phyloP scores from a whole-genome alignment of 129 eudicot species.

The Chrysanthemum seticuspe region DNA sequence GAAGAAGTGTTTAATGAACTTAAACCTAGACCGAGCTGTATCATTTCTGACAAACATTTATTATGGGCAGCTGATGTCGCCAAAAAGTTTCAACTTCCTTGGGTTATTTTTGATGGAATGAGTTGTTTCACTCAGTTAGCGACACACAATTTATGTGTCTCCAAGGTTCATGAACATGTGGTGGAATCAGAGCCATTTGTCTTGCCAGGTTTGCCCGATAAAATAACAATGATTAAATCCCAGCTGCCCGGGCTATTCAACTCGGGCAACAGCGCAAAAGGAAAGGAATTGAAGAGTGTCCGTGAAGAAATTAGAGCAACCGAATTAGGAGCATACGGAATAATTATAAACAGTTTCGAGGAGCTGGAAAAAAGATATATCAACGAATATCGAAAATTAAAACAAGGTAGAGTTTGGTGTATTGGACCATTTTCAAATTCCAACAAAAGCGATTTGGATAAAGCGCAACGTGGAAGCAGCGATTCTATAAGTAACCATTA shows the following conservation, averaged over 20 bases:
- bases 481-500: slow-evolving; percentile 2
- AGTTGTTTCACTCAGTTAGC: slow-evolving; percentile 51
- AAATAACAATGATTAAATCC: slow-evolving; percentile 31
- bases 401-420: slow-evolving; percentile 48
- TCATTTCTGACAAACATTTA: slow-evolving; percentile 40
- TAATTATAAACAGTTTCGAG: slow-evolving; percentile 46
- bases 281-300: neutral
- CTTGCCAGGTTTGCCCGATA: slow-evolving; percentile 50
- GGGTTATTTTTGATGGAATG: slow-evolving; percentile 57
- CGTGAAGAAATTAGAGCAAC: slow-evolving; percentile 25
- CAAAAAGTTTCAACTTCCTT: slow-evolving; percentile 33
- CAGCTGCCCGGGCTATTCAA: slow-evolving; percentile 42
- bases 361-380: slow-evolving; percentile 44
- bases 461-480: slow-evolving; percentile 44
- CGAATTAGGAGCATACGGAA: slow-evolving; percentile 42
- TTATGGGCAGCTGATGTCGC: slow-evolving; percentile 48
- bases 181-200: slow-evolving; percentile 24
- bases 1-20: slow-evolving; percentile 29
- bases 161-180: slow-evolving; percentile 33
- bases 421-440: slow-evolving; percentile 48
- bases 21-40: slow-evolving; percentile 44
- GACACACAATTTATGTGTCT: slow-evolving; percentile 26
- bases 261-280: slow-evolving; percentile 23
- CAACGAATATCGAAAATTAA: slow-evolving; percentile 29
- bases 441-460: slow-evolving; percentile 40